Percentiles rank a stretch among this genome's conserved stretches.
Conservation (phyloP, 1,284 basidiomycete species). For the Ceratobasidium sp. region DNA sequence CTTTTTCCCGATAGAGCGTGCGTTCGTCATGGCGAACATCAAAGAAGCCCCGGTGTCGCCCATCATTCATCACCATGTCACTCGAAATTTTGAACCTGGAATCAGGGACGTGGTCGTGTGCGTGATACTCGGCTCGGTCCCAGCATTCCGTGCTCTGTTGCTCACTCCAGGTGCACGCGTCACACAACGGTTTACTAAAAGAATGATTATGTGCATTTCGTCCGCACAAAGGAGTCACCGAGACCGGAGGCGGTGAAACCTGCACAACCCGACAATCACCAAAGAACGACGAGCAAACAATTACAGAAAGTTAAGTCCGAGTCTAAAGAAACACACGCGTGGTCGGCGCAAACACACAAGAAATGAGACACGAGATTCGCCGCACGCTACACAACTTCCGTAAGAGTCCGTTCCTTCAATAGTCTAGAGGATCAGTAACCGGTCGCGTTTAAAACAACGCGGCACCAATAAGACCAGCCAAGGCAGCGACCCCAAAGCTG, state of each 20-base stretch:
- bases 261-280: conserved; percentile 1
- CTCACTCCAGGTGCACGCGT: background rate
- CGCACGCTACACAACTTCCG: background rate
- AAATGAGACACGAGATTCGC: background rate
- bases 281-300: conserved; percentile 5
- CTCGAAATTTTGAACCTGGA: background rate
- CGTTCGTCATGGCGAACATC: too few relatives aligned
- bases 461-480: conserved; percentile 37
- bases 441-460: conserved; percentile 27
- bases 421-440: background rate
- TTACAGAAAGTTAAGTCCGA: background rate
- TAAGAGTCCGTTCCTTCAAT: conserved; percentile 13
- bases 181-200: background rate
- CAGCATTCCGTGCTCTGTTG: too few relatives aligned
- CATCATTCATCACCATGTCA: background rate
- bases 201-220: conserved; percentile 24
- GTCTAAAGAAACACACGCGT: conserved; percentile 2
- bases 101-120: background rate
- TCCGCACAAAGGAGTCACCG: conserved; percentile 5
- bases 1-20: background rate
- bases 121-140: background rate
- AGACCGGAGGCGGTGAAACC: conserved; percentile 9
- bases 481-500: conserved; percentile 25
- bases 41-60: too few relatives aligned
- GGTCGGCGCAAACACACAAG: conserved; percentile 1